A percentile compares a stretch with the other conserved stretches of the same genome.
Conservation (phyloP, 139 green algal species). For the Spirogloea muscicola region DNA sequence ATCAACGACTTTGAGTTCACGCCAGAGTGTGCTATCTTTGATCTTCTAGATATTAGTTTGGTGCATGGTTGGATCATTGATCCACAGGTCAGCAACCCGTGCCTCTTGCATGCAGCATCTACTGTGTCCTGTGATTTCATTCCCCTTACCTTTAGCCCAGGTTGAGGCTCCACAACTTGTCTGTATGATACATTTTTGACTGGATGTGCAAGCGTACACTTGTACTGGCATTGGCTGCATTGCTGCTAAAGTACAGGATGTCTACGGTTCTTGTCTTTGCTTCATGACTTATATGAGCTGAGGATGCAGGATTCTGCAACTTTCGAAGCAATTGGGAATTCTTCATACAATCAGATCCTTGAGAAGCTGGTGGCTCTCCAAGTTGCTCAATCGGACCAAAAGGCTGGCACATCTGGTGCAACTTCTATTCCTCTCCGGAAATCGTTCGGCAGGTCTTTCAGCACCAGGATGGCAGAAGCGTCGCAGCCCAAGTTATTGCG, state of each 20-base stretch:
- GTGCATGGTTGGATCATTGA: conserved; percentile 93
- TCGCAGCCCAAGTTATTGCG: too few species aligned
- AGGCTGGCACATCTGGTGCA: neutral
- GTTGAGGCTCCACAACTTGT: too few species aligned
- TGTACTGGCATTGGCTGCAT: too few species aligned
- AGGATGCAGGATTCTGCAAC: conserved; percentile 33
- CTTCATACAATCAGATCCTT: conserved; percentile 81
- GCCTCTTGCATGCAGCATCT: too few species aligned
- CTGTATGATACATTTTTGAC: too few species aligned
- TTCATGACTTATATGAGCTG: neutral
- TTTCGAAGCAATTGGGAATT: conserved; percentile 35
- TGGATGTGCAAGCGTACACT: too few species aligned
- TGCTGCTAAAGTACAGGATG: too few species aligned
- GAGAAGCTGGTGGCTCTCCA: conserved; percentile 59
- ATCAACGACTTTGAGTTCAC: conserved; percentile 70
- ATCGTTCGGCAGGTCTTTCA: too few species aligned
- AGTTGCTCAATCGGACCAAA: neutral
- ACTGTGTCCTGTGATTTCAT: too few species aligned
- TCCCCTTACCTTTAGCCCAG: too few species aligned
- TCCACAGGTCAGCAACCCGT: conserved; percentile 52
- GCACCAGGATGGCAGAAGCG: too few species aligned
- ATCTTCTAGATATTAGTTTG: conserved; percentile 86
- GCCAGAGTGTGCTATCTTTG: conserved; percentile 82
- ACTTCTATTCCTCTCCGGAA: neutral
- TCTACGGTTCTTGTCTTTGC: too few species aligned